Percentiles rank a stretch among this genome's conserved stretches.
These are phyloP conservation scores for Suillus plorans DNA, from an alignment of 768 basidiomycete genomes.

Conservation along the genomic window DNA sequence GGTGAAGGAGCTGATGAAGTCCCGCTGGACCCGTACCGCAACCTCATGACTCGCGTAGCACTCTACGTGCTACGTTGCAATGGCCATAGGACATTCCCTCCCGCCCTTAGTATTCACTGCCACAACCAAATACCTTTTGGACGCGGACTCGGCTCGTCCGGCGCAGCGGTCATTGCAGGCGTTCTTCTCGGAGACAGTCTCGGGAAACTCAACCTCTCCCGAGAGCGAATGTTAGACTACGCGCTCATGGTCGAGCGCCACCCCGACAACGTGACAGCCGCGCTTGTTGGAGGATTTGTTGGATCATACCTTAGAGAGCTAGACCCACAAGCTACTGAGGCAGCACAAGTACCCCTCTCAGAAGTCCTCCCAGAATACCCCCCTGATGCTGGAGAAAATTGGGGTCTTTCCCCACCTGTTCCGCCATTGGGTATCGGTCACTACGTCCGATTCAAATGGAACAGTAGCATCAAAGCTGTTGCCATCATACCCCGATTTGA, in stretches of 20 bases:
- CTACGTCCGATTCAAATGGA: slow-evolving; percentile 89
- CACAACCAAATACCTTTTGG: slow-evolving; percentile 98
- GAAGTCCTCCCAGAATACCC: slow-evolving; percentile 98
- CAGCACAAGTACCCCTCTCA: slow-evolving; percentile 87
- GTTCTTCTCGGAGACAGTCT: slow-evolving; percentile 88
- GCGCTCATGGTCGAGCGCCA: slow-evolving; percentile 99
- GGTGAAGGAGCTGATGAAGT: slow-evolving; percentile 92
- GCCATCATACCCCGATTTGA: slow-evolving; percentile 96
- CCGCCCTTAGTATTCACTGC: slow-evolving; percentile 69
- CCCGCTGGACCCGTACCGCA: slow-evolving; percentile 93
- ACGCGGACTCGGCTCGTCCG: slow-evolving; percentile 94
- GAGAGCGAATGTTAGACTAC: slow-evolving; percentile 83
- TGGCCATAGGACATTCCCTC: slow-evolving; percentile 70
- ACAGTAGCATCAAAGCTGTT: slow-evolving; percentile 80
- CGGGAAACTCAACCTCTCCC: slow-evolving; percentile 68
- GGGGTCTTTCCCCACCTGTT: slow-evolving; percentile 86
- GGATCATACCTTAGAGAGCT: slow-evolving; percentile 94
- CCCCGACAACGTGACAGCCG: slow-evolving; percentile 98
- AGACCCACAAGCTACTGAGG: slow-evolving; percentile 74
- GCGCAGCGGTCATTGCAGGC: slow-evolving; percentile 98
- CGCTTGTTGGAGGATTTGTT: slow-evolving; percentile 94
- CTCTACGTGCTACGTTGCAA: slow-evolving; percentile 97
- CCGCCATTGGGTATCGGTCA: slow-evolving; percentile 93
- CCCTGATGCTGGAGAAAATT: slow-evolving; percentile 84
- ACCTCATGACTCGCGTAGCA: slow-evolving; percentile 94